Evolutionary conservation across 2,329 filamentous ascomycete genomes (phyloP).

Genomic region (Pseudogymnoascus sp.): DNA sequence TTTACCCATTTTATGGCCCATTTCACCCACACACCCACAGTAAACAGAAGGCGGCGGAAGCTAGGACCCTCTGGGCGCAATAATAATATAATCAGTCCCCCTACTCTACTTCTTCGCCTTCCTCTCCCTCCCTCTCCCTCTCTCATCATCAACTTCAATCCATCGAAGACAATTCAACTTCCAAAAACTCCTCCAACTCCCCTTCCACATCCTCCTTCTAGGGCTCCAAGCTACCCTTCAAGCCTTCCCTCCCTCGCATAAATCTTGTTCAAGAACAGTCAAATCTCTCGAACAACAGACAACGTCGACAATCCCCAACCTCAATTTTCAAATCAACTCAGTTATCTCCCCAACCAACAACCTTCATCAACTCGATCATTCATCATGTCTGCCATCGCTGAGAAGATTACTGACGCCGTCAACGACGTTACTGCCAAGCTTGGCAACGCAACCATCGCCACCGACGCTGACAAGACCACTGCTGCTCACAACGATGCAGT

Average conservation of each 20-base stretch:
- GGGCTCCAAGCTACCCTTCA: conserved; percentile 86
- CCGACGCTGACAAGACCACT: conserved; percentile 49
- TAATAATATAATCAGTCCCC: conserved; percentile 9
- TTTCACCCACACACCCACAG: neutral
- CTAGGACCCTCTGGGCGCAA: neutral
- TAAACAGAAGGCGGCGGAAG: conserved; percentile 14
- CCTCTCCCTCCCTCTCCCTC: conserved; percentile 10
- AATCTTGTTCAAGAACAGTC: conserved; percentile 60
- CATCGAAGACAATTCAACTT: conserved; percentile 20
- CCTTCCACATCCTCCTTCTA: conserved; percentile 40
- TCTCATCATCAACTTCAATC: conserved; percentile 26
- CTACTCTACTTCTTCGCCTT: neutral
- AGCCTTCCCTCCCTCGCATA: conserved; percentile 45
- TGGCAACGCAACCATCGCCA: conserved; percentile 59
- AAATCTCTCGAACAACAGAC: conserved; percentile 28
- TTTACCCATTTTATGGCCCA: neutral
- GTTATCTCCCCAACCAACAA: conserved; percentile 36
- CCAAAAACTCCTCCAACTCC: conserved; percentile 12
- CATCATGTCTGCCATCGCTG: conserved; percentile 79
- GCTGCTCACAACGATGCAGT: conserved; percentile 75
- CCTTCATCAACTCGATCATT: conserved; percentile 29
- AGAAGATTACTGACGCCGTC: conserved; percentile 61
- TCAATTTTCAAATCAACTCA: conserved; percentile 45
- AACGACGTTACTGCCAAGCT: conserved; percentile 66
- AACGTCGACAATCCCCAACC: conserved; percentile 34